phyloP scores from a whole-genome alignment of 2,329 filamentous ascomycete genomes.

The Albifimbria verrucaria region DNA sequence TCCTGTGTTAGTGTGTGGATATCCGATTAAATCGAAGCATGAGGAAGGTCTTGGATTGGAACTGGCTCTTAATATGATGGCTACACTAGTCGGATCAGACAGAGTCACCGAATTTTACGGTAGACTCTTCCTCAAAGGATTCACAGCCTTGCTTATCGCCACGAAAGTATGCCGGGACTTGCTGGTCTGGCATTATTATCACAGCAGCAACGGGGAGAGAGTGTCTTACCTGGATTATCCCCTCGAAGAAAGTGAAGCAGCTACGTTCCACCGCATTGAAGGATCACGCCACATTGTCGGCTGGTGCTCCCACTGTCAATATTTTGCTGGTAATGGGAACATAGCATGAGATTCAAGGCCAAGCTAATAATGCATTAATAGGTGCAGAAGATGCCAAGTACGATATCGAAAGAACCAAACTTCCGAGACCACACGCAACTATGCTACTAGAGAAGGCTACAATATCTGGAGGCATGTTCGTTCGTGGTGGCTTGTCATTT shows the following conservation, averaged over 20 bases:
- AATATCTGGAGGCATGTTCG: not conserved
- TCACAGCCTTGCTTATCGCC: slow-evolving; percentile 9
- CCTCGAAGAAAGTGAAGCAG: not conserved
- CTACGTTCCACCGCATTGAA: not conserved
- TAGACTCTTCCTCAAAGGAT: slow-evolving; percentile 9
- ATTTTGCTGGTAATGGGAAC: slow-evolving; percentile 3
- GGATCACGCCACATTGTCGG: slow-evolving; percentile 6
- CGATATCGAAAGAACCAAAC: slow-evolving; percentile 1
- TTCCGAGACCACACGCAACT: not conserved
- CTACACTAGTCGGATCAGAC: slow-evolving; percentile 3
- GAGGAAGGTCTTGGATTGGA: slow-evolving; percentile 6
- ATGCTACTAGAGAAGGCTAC: not conserved
- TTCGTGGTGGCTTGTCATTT: not conserved
- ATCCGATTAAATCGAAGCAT: slow-evolving; percentile 5
- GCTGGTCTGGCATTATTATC: slow-evolving; percentile 10
- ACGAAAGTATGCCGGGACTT: slow-evolving; percentile 1
- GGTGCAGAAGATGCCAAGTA: not conserved
- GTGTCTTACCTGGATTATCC: slow-evolving; percentile 6
- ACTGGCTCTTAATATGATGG: slow-evolving; percentile 9
- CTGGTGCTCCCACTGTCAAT: slow-evolving; percentile 6
- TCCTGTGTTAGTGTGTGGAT: slow-evolving; percentile 9
- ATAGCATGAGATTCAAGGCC: not conserved
- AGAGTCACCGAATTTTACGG: slow-evolving; percentile 4
- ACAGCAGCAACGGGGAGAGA: slow-evolving; percentile 4
- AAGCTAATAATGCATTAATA: not conserved